These are phyloP conservation scores for Neckera pumila DNA, from an alignment of 225 moss, liverwort and hornwort genomes.

Conservation along the genomic window DNA sequence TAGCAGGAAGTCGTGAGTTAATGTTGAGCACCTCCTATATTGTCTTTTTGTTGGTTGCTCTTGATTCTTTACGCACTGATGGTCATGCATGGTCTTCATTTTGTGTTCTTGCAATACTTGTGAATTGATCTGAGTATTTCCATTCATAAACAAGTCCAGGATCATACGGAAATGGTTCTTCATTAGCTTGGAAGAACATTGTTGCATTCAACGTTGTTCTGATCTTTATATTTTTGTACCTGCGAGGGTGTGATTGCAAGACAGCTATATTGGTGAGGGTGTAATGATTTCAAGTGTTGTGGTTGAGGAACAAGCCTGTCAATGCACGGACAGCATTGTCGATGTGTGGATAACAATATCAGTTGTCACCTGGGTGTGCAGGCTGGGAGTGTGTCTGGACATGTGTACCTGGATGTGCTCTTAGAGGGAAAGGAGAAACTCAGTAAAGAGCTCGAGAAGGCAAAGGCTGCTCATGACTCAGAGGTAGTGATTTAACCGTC, in stretches of 20 bases:
- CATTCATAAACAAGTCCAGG: neutral
- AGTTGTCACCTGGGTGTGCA: conserved; percentile 3
- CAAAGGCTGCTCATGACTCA: conserved; percentile 16
- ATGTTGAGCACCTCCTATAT: neutral
- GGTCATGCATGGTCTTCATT: neutral
- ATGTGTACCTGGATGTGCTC: conserved; percentile 18
- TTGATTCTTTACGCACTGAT: neutral
- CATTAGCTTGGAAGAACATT: neutral
- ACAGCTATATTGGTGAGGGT: neutral
- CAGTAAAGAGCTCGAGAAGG: conserved; percentile 23
- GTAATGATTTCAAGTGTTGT: neutral
- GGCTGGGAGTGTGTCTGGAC: conserved; percentile 11
- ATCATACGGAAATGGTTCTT: neutral
- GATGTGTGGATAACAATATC: neutral
- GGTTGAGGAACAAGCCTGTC: neutral
- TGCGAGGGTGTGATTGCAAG: neutral
- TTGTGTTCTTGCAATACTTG: neutral
- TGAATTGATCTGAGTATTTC: neutral
- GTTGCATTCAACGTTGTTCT: neutral
- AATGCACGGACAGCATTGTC: neutral
- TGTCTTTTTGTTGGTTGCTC: neutral
- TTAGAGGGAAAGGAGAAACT: conserved; percentile 42
- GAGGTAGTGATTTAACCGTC: conserved; percentile 16
- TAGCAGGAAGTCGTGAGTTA: neutral
- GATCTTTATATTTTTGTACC: neutral